Evolutionary conservation across 2,329 filamentous ascomycete genomes (phyloP), one percentile per base, ranked within the genome.

Genomic region (Torrubiella hemipterigena): DNA sequence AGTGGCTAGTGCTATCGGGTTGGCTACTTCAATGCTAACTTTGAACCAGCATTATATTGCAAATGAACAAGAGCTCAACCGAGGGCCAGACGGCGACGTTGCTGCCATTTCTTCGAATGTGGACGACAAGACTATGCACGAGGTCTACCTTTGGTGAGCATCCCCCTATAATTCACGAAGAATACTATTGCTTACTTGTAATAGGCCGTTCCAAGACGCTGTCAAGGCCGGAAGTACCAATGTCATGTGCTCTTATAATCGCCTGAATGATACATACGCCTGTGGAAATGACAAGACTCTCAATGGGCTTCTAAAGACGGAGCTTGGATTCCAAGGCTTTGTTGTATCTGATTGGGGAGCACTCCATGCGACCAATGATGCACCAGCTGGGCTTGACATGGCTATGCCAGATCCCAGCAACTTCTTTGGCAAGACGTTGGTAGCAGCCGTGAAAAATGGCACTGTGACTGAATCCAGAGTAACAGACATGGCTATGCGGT

Each of bases 1-100:
- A 19, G 32, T 6, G 3, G 12, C 22, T 11, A 11, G 24, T 17
- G 27, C 16, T 4, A 9, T 12, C 2, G 6, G 15, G 4, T n/a
- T 8, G 6, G 5, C 12, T 20, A 0, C 13, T 11, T 5, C 14
- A 18, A 4, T 10, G 3, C 9, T 6, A 22, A 0, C 4, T 24
- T 17, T 15, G 24, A 25, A 33, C 23, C 10, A 86, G 59, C 82
- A 89, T 45, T 83, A 66, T 29, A 61, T 87, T 12, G 68, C 60
- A 31, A 86, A 65, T 39, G 84, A 93, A 53, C 85, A 93, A 50
- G 84, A 93, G 50, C 77, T 59, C 5, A 58, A 65, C 66, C 82
- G 66, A 58, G 79, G 56, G 68, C 80, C 73, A 56, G 69, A 65
- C 29, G 48, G 43, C 11, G 65, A 75, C 27, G 63, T 68, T 5